A percentile compares a stretch with the other conserved stretches of the same genome.
phyloP scores from a whole-genome alignment of 805 yeast species.

The Saccharomyces mikatae region DNA sequence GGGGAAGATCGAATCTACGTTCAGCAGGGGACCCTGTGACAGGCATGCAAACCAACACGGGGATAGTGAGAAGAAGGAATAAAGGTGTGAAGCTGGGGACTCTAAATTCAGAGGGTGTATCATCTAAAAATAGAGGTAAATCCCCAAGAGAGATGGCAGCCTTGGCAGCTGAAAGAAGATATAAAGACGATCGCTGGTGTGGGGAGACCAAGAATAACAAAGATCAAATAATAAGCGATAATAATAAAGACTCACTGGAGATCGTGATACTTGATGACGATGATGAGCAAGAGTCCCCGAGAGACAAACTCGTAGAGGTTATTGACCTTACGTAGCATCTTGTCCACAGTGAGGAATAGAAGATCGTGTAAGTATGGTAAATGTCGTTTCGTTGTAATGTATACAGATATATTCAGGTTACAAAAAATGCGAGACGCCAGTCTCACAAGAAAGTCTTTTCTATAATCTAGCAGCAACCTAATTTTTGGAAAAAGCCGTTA shows the following conservation, averaged over 20 bases:
- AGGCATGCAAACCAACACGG: not conserved
- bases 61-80: not conserved
- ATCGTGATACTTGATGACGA: not conserved
- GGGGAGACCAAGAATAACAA: slow-evolving; percentile 6
- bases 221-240: not conserved
- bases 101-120: not conserved
- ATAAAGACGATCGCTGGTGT: slow-evolving; percentile 19
- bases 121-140: not conserved
- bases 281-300: not conserved
- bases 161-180: slow-evolving; percentile 26
- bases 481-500: not conserved
- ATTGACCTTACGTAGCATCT: not conserved
- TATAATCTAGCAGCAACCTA: not conserved
- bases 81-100: slow-evolving; percentile 9
- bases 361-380: not conserved
- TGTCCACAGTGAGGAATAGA: not conserved
- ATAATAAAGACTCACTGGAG: not conserved
- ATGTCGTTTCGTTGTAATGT: not conserved
- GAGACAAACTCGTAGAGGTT: not conserved
- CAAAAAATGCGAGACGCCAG: not conserved
- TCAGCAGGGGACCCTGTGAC: not conserved
- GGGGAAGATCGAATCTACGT: slow-evolving; percentile 7
- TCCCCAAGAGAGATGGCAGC: slow-evolving; percentile 29
- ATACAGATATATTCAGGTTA: not conserved
- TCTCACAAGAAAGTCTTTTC: not conserved